A percentile compares a stretch with the other conserved stretches of the same genome.
These are phyloP conservation scores for Cladochytrium replicatum DNA, from an alignment of 192 early-diverging fungal species.

Conservation along the genomic window DNA sequence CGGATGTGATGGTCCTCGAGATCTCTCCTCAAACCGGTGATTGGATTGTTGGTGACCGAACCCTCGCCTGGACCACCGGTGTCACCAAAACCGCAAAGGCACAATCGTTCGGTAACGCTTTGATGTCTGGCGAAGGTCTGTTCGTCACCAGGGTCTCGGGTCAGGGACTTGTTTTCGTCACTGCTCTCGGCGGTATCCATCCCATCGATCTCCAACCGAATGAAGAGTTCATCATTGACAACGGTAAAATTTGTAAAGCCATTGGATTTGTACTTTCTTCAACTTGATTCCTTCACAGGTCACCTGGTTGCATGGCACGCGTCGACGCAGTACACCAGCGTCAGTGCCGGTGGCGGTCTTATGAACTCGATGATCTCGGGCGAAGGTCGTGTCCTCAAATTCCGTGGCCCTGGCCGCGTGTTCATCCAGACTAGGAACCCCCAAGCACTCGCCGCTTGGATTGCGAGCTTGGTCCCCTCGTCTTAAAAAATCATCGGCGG, in stretches of 20 bases:
- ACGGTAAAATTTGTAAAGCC: no score
- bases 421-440: background rate
- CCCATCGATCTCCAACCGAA: conserved; percentile 11
- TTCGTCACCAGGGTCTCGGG: conserved; percentile 4
- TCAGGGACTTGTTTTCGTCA: conserved; percentile 3
- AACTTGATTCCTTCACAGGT: no score
- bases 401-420: background rate
- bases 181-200: conserved; percentile 8
- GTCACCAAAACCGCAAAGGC: conserved; percentile 9
- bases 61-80: background rate
- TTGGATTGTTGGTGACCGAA: conserved; percentile 4
- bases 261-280: no score
- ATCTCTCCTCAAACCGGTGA: conserved; percentile 4
- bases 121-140: conserved; percentile 12
- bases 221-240: conserved; percentile 10
- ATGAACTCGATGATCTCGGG: background rate
- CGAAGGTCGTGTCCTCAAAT: background rate
- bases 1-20: conserved; percentile 7
- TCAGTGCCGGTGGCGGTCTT: background rate
- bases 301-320: background rate
- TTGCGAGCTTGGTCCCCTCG: no score
- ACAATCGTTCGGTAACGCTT: background rate
- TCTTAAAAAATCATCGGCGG: no score
- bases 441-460: background rate
- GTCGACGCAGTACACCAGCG: background rate